Percentiles rank a stretch among this genome's conserved stretches.
These are phyloP conservation scores for Coffea humblotiana DNA, from an alignment of 305 asterid species.

Conservation along the genomic window DNA sequence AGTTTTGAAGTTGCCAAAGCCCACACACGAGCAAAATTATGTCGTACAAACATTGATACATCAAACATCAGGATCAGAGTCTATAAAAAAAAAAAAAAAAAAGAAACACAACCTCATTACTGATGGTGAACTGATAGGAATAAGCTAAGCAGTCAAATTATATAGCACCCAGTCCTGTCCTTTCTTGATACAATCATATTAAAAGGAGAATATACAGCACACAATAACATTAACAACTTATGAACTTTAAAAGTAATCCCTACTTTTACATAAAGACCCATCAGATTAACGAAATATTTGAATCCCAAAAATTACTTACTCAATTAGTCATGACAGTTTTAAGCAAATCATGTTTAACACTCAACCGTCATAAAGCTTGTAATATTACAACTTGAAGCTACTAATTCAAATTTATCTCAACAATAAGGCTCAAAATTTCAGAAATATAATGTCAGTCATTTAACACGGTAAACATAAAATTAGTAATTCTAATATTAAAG, in stretches of 20 bases:
- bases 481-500: no score
- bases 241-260: neutral
- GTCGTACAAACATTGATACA: constrained; percentile 73
- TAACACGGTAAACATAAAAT: no score
- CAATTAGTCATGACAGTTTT: neutral
- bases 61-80: constrained; percentile 87
- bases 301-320: neutral
- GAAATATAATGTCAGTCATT: no score
- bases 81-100: constrained; percentile 37
- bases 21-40: constrained; percentile 79
- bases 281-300: neutral
- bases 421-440: no score
- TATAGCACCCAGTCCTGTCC: neutral
- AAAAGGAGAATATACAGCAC: neutral
- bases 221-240: neutral
- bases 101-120: constrained; percentile 29
- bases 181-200: no score
- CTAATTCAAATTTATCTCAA: no score
- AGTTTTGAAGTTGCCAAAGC: constrained; percentile 63
- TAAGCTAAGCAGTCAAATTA: neutral
- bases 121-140: neutral
- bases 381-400: neutral
- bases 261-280: no score
- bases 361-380: neutral
- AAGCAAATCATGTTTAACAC: neutral